Evolutionary conservation across 2,329 filamentous ascomycete species (phyloP), one percentile per base, ranked within the genome.

Genomic region (Mycocentrospora acerina): DNA sequence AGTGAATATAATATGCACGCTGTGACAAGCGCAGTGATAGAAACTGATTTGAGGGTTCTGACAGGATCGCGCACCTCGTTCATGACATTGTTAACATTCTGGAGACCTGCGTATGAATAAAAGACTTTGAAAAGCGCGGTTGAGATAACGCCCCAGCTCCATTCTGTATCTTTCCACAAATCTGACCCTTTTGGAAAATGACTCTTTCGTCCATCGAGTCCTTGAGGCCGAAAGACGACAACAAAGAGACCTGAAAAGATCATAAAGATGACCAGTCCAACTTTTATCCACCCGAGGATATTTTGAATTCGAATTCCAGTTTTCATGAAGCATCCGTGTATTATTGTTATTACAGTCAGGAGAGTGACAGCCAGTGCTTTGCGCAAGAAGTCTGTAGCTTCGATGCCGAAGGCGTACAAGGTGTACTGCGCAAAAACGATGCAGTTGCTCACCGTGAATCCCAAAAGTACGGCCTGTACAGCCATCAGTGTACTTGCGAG

Each of bases 41-140:
- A 78, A 2, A 84, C 83, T 0, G 78, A 79, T 35, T 78, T 81
- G 12, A 88, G 62, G 0, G 84, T 88, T 11, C 76, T 69, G 0
- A 87, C 75, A 0, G 85, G 85, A 42, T 87, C 74, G 43, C 80
- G 80, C 14, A 88, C 83, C 58, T 88, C 84, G 55, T 84, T 85
- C 34, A 88, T 70, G 4, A 87, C 83, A 49, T 86, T 84, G 64
- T 83, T 85, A 46, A 82, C 73, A 43, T 86, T 87, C 35, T 74
- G 78, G 10, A 85, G 69, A 0, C 85, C 84, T 0, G 81, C 73
- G 40, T 86, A 88, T 0, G 82, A 84, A 59, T 86, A 86, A 29
- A 83, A 80, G 0, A 87, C 80, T 51, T 70, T 83, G 67, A 83
- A 83, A 0, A 88, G 65, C 0, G 83, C 77, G 0, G 83, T 85